Percentiles rank a stretch among this genome's conserved stretches.
Evolutionary conservation across 2,329 filamentous ascomycete genomes (phyloP).

Genomic region (Pseudogymnoascus sp.): DNA sequence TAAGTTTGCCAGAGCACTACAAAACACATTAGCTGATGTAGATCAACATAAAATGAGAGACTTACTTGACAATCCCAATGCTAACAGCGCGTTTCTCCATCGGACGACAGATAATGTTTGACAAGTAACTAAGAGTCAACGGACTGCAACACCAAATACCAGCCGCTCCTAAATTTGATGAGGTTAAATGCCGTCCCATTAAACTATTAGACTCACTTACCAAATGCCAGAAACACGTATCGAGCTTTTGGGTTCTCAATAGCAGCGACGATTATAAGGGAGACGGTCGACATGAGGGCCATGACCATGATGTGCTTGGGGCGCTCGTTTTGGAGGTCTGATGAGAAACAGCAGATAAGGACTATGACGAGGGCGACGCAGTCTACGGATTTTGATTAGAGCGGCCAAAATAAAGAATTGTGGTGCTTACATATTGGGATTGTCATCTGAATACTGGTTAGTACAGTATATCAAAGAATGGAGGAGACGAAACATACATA

Average conservation of each 20-base stretch:
- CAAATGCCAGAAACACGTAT: constrained; percentile 14
- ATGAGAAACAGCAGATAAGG: constrained; percentile 15
- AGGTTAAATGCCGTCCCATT: background rate
- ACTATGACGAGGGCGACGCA: constrained; percentile 14
- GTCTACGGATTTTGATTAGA: constrained; percentile 10
- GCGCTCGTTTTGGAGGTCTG: constrained; percentile 14
- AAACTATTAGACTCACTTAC: constrained; percentile 2
- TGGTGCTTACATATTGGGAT: constrained; percentile 6
- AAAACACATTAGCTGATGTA: constrained; percentile 13
- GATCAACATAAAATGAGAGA: constrained; percentile 18
- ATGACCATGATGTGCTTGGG: constrained; percentile 16
- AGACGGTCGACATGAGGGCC: constrained; percentile 13
- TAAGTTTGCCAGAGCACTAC: background rate
- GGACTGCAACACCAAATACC: background rate
- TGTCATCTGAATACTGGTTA: constrained; percentile 9
- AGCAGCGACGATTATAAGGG: constrained; percentile 14
- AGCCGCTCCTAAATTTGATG: background rate
- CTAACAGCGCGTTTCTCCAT: background rate
- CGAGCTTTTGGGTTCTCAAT: constrained; percentile 13
- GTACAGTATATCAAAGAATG: background rate
- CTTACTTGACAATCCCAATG: constrained; percentile 17
- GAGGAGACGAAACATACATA: background rate
- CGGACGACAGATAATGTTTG: background rate
- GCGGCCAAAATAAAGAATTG: background rate
- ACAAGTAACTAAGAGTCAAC: background rate